Conservation (phyloP, 371 early-diverging fungal species). For the Nosema granulosis region DNA sequence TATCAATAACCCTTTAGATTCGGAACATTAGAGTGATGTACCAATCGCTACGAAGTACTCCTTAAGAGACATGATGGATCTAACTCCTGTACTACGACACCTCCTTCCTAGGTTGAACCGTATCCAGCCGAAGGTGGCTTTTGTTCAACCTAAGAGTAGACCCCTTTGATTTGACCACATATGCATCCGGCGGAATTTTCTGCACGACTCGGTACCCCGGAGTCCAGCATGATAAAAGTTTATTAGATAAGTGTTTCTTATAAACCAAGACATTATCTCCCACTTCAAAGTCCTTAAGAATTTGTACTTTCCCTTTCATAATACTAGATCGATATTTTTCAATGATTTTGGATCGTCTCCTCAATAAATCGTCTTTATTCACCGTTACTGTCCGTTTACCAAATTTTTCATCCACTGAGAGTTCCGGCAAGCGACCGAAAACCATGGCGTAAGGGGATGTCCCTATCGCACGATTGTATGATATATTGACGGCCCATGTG, state of each 20-base stretch:
- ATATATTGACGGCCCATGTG: not conserved
- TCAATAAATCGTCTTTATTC: not conserved
- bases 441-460: not conserved
- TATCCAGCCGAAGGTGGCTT: conserved; percentile 1
- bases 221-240: not conserved
- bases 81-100: too few species aligned
- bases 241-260: not conserved
- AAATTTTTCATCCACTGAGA: not conserved
- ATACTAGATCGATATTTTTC: not conserved
- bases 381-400: not conserved
- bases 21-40: too few species aligned
- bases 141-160: not conserved
- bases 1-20: too few species aligned
- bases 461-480: conserved; percentile 2
- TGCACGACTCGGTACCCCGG: not conserved
- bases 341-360: not conserved
- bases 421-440: not conserved
- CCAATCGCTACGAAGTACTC: too few species aligned
- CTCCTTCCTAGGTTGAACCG: not conserved
- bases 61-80: too few species aligned
- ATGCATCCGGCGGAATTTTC: not conserved
- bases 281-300: not conserved
- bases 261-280: not conserved
- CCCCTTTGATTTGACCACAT: not conserved
- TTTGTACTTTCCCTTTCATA: not conserved